A percentile compares a stretch with the other conserved stretches of the same genome.
Conservation (phyloP, 2,329 filamentous ascomycete genomes). For the Nannizziopsis arthrosporioides region DNA sequence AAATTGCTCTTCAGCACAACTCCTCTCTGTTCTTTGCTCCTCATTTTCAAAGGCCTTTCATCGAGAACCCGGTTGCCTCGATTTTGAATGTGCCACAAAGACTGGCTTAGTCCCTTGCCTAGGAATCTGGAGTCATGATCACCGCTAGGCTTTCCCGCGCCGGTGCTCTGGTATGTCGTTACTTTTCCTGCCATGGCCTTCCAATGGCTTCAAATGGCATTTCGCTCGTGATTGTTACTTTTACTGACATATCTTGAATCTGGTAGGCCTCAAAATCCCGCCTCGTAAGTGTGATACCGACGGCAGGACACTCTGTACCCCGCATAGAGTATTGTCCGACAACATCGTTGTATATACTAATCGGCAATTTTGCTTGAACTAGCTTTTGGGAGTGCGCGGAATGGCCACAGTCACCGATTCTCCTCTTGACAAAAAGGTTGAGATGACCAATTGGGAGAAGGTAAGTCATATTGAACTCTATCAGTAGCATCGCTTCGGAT, state of each 20-base stretch:
- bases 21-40: slow-evolving; percentile 30
- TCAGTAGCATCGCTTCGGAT: not conserved
- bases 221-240: slow-evolving; percentile 18
- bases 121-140: slow-evolving; percentile 37
- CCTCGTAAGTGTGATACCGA: slow-evolving; percentile 29
- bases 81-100: slow-evolving; percentile 26
- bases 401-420: slow-evolving; percentile 81
- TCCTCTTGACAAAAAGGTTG: slow-evolving; percentile 87
- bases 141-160: slow-evolving; percentile 37
- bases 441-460: slow-evolving; percentile 94
- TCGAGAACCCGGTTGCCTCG: slow-evolving; percentile 24
- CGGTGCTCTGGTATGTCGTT: slow-evolving; percentile 36
- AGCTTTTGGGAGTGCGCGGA: slow-evolving; percentile 52
- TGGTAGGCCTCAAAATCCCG: slow-evolving; percentile 35
- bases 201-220: not conserved
- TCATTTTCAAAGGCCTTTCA: slow-evolving; percentile 19
- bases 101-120: slow-evolving; percentile 21
- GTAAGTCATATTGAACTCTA: slow-evolving; percentile 25
- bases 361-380: slow-evolving; percentile 27
- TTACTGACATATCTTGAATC: slow-evolving; percentile 1
- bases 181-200: not conserved
- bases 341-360: slow-evolving; percentile 7
- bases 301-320: slow-evolving; percentile 1
- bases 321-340: not conserved
- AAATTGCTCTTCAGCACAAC: slow-evolving; percentile 25